Evolutionary conservation across 768 basidiomycete genomes (phyloP), one percentile per base, ranked within the genome.

Genomic region (Trametes cinnabarina): DNA sequence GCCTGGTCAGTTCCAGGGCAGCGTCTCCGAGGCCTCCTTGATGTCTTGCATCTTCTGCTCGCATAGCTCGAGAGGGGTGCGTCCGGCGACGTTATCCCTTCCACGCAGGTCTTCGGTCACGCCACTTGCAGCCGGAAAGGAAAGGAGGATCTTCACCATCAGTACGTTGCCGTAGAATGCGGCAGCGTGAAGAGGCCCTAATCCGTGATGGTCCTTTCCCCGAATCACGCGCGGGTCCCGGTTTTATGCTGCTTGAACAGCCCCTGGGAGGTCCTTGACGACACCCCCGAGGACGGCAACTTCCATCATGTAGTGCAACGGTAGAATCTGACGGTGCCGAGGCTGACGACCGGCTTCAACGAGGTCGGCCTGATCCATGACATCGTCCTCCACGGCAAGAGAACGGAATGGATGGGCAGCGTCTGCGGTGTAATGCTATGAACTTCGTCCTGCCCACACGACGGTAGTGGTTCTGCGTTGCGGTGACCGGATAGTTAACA

Each of bases 401-500:
- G 28, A 25, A 39, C 55, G 66, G n/a, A 61, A 63, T 2, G 61
- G 58, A 53, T 67, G 66, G 1, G 19, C 30, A 8, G 55, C 19
- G 20, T 65, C 40, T 2, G 51, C 43, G 0, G 64, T 25, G 25
- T 55, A 65, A 7, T 58, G 58, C 10, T 32, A 67, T 42, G 28
- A 63, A 63, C 6, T 51, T 35, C 6, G 66, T 65, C 2, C 58
- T 58, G 19, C 64, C 66, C 6, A 67, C 53, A 7, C 66, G 55
- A 2, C 66, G 58, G 48, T 63, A 67, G 14, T 53, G 40, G 28
- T 65, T 63, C 66, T 67, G 34, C 2, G 32, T 22, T 17, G 8
- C n/a, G 5, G 39, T 22, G 56, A 26, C 15, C 34, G 42, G 9
- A 41, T 15, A 7, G 25, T 35, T 5, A 35, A 14, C 3, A 26